Evolutionary conservation across 2,329 filamentous ascomycete species (phyloP).

Genomic region (Ascochyta clinopodiicola): DNA sequence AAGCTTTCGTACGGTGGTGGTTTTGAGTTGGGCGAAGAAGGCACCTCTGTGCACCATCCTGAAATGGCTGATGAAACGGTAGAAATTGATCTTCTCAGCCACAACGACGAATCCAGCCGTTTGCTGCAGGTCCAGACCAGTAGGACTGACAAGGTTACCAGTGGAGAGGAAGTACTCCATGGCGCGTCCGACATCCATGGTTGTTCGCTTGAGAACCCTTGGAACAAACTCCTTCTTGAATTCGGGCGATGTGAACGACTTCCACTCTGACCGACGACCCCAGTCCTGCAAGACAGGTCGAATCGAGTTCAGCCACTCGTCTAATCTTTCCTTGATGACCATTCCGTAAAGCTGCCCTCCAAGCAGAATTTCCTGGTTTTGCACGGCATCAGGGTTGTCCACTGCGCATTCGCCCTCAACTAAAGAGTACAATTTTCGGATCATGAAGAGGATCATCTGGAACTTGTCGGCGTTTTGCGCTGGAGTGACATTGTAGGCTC

Average conservation of each 20-base stretch:
- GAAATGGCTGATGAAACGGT: conserved; percentile 98
- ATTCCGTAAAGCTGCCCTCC: conserved; percentile 94
- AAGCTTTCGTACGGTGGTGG: conserved; percentile 93
- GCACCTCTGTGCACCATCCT: conserved; percentile 98
- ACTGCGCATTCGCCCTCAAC: conserved; percentile 91
- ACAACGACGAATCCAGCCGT: conserved; percentile 94
- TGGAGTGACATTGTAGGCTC: conserved; percentile 82
- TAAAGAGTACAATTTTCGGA: conserved; percentile 90
- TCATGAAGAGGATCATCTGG: conserved; percentile 92
- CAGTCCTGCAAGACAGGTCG: conserved; percentile 61
- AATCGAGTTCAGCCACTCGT: conserved; percentile 82
- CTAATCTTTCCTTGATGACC: conserved; percentile 92
- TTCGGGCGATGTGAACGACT: conserved; percentile 73
- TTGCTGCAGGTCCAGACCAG: conserved; percentile 92
- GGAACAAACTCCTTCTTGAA: conserved; percentile 80
- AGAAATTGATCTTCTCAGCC: conserved; percentile 98
- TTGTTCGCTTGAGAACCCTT: conserved; percentile 79
- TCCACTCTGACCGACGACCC: conserved; percentile 58
- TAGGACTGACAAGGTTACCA: conserved; percentile 89
- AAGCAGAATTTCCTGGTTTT: conserved; percentile 93
- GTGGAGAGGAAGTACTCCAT: conserved; percentile 97
- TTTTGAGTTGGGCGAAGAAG: conserved; percentile 98
- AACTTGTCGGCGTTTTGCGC: conserved; percentile 91
- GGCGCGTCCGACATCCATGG: conserved; percentile 85
- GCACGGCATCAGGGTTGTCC: conserved; percentile 95